These are phyloP conservation scores for Pyrus hybrid DNA, from an alignment of 331 rosid genomes.

Conservation along the genomic window DNA sequence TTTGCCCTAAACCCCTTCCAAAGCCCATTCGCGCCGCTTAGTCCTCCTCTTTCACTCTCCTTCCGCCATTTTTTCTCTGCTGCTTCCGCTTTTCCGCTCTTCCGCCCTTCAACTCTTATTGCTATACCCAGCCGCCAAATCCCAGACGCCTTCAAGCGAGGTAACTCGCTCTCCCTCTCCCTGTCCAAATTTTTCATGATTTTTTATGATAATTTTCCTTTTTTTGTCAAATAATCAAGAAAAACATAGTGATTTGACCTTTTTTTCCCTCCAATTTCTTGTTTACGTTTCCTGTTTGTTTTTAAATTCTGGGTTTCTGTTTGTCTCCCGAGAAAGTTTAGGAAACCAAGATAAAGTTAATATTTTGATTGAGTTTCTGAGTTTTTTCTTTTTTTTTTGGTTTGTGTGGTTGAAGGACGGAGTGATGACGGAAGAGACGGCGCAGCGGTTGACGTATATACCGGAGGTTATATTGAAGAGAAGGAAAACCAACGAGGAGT, in stretches of 20 bases:
- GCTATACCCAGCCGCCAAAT: too few species aligned
- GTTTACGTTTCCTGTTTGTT: too few species aligned
- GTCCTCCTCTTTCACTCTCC: neutral
- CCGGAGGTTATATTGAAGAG: conserved; percentile 73
- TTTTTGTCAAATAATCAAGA: too few species aligned
- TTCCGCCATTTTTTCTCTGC: too few species aligned
- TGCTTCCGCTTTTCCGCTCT: too few species aligned
- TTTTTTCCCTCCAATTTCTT: too few species aligned
- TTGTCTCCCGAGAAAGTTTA: neutral
- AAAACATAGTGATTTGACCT: too few species aligned
- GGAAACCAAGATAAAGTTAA: neutral
- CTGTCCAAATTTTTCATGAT: too few species aligned
- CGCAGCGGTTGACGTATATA: conserved; percentile 35
- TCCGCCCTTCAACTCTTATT: too few species aligned
- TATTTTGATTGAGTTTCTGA: neutral
- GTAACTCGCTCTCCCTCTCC: too few species aligned
- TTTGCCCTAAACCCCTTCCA: neutral
- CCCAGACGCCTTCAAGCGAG: too few species aligned
- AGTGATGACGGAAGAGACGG: conserved; percentile 49
- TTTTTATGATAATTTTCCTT: too few species aligned
- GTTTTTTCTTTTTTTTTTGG: neutral
- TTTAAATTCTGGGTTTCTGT: neutral
- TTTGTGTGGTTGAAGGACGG: neutral
- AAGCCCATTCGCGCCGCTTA: neutral
- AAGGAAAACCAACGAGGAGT: conserved; percentile 56